phyloP scores from a whole-genome alignment of 2,329 filamentous ascomycete genomes.

The Penicillium nordicum region DNA sequence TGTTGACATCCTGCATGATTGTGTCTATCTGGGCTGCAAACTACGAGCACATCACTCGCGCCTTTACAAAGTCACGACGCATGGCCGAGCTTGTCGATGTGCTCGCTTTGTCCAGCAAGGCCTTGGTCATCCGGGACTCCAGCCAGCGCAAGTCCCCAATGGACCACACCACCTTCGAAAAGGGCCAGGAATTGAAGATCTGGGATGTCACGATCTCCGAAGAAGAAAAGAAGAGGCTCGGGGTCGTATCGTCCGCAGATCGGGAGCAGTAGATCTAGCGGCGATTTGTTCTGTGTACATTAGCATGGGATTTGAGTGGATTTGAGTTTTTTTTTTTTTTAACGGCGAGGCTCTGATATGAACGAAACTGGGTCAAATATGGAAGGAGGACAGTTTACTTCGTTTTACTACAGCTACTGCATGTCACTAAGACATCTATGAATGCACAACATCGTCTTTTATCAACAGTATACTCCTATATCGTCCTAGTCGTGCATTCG shows the following conservation, averaged over 20 bases:
- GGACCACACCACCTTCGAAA: constrained; percentile 37
- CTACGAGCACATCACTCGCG: constrained; percentile 61
- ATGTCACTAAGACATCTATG: constrained; percentile 3
- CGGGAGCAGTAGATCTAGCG: not conserved
- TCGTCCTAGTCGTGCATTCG: not conserved
- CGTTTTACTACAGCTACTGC: not conserved
- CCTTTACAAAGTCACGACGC: constrained; percentile 62
- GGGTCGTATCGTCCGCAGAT: not conserved
- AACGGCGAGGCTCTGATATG: constrained; percentile 6
- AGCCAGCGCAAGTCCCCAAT: constrained; percentile 46
- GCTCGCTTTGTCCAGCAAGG: constrained; percentile 74
- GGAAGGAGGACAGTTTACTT: constrained; percentile 8
- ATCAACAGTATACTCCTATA: not conserved
- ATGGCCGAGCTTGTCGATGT: constrained; percentile 74
- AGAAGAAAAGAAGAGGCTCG: constrained; percentile 21
- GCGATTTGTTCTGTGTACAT: constrained; percentile 17
- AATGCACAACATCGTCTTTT: not conserved
- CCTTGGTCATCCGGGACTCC: constrained; percentile 44
- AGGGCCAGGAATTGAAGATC: constrained; percentile 37
- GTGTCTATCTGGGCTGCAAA: constrained; percentile 74
- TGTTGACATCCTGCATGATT: constrained; percentile 81
- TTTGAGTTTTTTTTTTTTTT: not conserved
- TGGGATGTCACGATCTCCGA: constrained; percentile 37
- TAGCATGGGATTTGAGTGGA: constrained; percentile 13
- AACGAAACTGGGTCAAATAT: constrained; percentile 2